Conservation (phyloP, 139 green algal genomes). For the Chlamydomonas sp. region DNA sequence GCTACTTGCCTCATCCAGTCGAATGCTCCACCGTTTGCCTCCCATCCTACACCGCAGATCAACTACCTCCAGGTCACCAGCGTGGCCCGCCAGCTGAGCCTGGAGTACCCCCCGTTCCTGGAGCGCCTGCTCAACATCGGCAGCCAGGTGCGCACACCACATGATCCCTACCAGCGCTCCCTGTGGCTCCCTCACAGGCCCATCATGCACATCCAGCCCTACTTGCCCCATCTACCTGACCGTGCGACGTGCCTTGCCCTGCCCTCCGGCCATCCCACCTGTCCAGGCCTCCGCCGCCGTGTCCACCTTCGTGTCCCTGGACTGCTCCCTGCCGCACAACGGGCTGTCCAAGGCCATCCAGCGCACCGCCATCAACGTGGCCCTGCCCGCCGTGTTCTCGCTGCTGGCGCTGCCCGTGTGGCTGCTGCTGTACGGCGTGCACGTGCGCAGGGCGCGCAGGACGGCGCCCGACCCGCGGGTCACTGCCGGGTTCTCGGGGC, state of each 20-base stretch:
- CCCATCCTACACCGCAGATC: not conserved
- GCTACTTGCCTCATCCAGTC: not conserved
- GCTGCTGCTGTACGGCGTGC: conserved; percentile 2
- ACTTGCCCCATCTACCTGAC: not conserved
- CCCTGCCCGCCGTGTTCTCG: conserved; percentile 14
- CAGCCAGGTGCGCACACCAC: not conserved
- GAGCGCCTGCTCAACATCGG: not conserved
- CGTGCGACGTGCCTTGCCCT: too few relatives aligned
- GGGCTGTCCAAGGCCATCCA: conserved; percentile 23
- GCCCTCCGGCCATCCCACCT: not conserved
- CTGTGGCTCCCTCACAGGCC: not conserved
- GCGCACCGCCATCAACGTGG: not conserved
- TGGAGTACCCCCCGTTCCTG: conserved; percentile 12
- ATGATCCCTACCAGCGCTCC: not conserved
- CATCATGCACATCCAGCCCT: not conserved
- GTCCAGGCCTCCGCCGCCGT: conserved; percentile 23
- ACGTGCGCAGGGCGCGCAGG: not conserved
- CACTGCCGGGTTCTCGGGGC: too few relatives aligned
- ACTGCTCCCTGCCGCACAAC: conserved; percentile 32
- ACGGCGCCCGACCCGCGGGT: not conserved
- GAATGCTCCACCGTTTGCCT: not conserved
- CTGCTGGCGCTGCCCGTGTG: conserved; percentile 9
- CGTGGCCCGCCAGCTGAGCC: not conserved
- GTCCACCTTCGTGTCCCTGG: conserved; percentile 28
- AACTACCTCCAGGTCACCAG: conserved; percentile 28